A percentile compares a stretch with the other conserved stretches of the same genome.
These are phyloP conservation scores for Entophlyctis luteolus DNA, from an alignment of 192 early-diverging fungal genomes.

Conservation along the genomic window DNA sequence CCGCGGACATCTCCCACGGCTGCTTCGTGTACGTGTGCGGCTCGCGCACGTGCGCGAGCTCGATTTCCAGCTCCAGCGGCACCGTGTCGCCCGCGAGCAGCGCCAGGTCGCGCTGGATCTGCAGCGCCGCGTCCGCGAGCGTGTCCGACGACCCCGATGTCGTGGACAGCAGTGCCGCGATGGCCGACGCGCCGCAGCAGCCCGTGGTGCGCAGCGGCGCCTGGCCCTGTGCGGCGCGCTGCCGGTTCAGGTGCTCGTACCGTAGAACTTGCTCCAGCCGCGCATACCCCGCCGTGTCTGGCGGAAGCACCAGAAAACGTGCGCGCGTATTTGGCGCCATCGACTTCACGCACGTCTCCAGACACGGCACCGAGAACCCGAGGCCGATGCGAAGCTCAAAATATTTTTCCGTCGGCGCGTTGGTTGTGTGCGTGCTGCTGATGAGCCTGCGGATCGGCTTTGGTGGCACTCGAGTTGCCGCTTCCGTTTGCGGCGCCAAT, in stretches of 20 bases:
- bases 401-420: conserved; percentile 24
- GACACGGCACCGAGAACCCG: conserved; percentile 43
- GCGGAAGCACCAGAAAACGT: conserved; percentile 46
- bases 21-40: conserved; percentile 41
- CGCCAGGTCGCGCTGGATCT: conserved; percentile 30
- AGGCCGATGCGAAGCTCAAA: conserved; percentile 54
- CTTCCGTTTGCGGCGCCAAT: background rate
- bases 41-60: conserved; percentile 40
- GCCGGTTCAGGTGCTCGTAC: conserved; percentile 41
- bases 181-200: conserved; percentile 38
- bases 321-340: conserved; percentile 47
- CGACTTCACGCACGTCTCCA: conserved; percentile 47
- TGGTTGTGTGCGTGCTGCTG: conserved; percentile 33
- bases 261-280: conserved; percentile 49
- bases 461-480: background rate
- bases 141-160: background rate
- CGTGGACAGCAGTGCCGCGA: conserved; percentile 28
- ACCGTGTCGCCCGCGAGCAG: conserved; percentile 17
- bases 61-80: conserved; percentile 51
- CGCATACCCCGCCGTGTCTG: conserved; percentile 33
- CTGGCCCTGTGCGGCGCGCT: conserved; percentile 28
- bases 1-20: conserved; percentile 50
- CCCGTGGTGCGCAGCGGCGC: conserved; percentile 36
- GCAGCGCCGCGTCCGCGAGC: background rate
- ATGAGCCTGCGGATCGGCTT: conserved; percentile 36